These are phyloP conservation scores for Cercospora beticola DNA, from an alignment of 2,329 filamentous ascomycete genomes.

Conservation along the genomic window DNA sequence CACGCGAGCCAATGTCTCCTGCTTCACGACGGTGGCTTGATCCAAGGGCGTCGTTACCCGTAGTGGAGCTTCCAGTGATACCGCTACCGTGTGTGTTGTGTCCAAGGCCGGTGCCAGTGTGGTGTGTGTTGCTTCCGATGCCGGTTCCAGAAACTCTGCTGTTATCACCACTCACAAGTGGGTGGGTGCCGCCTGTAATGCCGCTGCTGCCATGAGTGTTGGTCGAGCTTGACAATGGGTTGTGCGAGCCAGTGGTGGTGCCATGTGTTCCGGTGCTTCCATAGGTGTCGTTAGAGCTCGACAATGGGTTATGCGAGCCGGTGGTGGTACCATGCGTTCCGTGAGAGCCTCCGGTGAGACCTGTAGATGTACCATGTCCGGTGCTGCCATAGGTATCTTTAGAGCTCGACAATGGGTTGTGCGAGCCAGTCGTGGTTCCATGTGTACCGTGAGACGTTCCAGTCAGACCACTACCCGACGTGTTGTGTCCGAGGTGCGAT, in stretches of 20 bases:
- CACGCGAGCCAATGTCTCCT: conserved; percentile 10
- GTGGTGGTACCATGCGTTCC: conserved; percentile 10
- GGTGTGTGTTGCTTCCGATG: conserved; percentile 1
- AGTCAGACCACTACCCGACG: background rate
- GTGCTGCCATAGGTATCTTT: conserved; percentile 1
- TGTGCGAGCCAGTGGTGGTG: background rate
- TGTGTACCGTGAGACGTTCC: conserved; percentile 1
- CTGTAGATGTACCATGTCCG: conserved; percentile 8
- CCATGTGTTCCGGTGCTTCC: conserved; percentile 1
- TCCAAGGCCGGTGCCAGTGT: background rate
- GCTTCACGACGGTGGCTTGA: conserved; percentile 16
- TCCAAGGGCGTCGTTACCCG: conserved; percentile 3
- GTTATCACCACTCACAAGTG: conserved; percentile 6
- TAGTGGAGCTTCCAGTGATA: conserved; percentile 15
- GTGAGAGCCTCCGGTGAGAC: conserved; percentile 5
- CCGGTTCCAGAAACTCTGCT: background rate
- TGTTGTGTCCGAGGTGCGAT: conserved; percentile 12
- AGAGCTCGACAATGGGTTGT: conserved; percentile 14
- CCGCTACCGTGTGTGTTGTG: conserved; percentile 5
- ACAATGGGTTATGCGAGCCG: conserved; percentile 9
- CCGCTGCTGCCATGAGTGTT: conserved; percentile 12
- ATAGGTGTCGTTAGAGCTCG: background rate
- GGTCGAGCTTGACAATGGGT: conserved; percentile 3
- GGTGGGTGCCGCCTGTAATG: conserved; percentile 20
- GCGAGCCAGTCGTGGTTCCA: conserved; percentile 6